A percentile compares a stretch with the other conserved stretches of the same genome.
Evolutionary conservation across 2,329 filamentous ascomycete genomes (phyloP).

Genomic region (Metarhizium humberi): DNA sequence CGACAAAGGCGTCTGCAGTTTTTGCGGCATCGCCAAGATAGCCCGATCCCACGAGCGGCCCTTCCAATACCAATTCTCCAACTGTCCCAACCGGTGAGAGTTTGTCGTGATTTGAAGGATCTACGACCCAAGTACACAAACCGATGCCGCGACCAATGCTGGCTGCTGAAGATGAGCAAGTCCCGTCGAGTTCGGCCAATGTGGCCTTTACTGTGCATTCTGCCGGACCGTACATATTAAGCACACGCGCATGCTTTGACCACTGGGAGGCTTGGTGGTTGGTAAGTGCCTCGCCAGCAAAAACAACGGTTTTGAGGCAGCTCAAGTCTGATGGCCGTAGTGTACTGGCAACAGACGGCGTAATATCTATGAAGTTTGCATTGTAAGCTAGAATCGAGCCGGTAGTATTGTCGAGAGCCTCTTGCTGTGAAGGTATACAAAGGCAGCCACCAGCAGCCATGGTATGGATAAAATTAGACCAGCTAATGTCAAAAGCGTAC

Average conservation of each 20-base stretch:
- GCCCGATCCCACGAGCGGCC: constrained; percentile 13
- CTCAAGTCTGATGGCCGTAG: neutral
- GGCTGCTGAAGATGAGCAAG: neutral
- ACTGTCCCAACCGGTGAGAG: constrained; percentile 13
- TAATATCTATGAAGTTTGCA: constrained; percentile 3
- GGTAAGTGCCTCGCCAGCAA: constrained; percentile 4
- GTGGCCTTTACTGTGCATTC: constrained; percentile 7
- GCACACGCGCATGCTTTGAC: constrained; percentile 12
- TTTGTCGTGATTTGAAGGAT: constrained; percentile 10
- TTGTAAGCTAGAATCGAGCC: neutral
- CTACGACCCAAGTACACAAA: constrained; percentile 15
- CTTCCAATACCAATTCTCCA: constrained; percentile 20
- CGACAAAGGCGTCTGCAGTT: constrained; percentile 11
- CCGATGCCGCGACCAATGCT: constrained; percentile 6
- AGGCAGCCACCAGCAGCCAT: constrained; percentile 36
- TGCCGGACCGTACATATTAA: constrained; percentile 10
- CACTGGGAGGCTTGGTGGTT: neutral
- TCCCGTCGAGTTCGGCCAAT: neutral
- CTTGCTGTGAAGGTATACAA: constrained; percentile 32
- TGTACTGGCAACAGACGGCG: constrained; percentile 3
- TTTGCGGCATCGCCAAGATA: constrained; percentile 13
- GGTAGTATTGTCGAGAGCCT: neutral
- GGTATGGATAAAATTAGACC: constrained; percentile 40
- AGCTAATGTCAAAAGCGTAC: constrained; percentile 41
- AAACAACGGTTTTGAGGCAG: neutral